Evolutionary conservation across 148 eudicot species (phyloP).

Genomic region (Spergularia marina): DNA sequence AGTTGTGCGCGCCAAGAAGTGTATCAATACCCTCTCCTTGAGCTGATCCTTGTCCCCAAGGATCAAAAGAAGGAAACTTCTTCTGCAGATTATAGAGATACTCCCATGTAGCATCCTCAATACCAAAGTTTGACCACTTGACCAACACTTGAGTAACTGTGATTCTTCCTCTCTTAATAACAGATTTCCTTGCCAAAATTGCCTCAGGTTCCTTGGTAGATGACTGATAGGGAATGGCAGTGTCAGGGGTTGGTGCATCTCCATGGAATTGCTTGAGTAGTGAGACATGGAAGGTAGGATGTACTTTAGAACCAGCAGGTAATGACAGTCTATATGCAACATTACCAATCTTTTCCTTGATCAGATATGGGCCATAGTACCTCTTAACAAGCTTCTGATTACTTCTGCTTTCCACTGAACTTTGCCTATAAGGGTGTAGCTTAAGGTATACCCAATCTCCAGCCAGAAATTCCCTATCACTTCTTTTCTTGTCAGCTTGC

Average conservation of each 20-base stretch:
- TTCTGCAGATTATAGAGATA: neutral
- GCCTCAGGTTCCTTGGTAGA: neutral
- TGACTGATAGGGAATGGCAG: neutral
- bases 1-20: too few species aligned
- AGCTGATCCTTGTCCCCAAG: neutral
- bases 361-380: neutral
- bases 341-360: neutral
- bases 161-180: neutral
- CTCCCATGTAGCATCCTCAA: neutral
- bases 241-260: neutral
- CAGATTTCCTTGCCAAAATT: neutral
- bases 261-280: neutral
- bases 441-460: neutral
- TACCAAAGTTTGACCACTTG: neutral
- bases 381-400: neutral
- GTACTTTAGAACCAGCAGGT: neutral
- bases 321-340: neutral
- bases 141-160: neutral
- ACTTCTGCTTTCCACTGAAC: neutral
- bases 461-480: neutral
- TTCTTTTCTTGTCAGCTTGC: neutral
- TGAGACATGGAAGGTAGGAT: neutral
- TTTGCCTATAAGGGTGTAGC: neutral
- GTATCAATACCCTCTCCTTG: neutral
- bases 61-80: neutral